Percentiles rank a stretch among this genome's conserved stretches.
phyloP scores from a whole-genome alignment of 345 rosid species.

The Streptanthus diversifolius region DNA sequence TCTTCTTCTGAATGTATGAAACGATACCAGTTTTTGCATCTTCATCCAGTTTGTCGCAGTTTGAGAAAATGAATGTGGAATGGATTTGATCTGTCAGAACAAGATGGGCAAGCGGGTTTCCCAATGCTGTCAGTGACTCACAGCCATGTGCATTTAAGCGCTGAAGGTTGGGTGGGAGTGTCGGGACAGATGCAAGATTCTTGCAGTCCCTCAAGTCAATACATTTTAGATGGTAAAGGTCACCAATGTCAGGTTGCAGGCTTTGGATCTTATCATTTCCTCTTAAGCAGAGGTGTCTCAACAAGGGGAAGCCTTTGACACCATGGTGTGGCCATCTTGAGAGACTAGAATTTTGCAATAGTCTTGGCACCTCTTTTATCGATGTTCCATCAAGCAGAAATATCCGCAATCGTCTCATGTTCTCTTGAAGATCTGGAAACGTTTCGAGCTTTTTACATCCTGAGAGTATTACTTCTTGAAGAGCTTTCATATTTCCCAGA shows the following conservation, averaged over 20 bases:
- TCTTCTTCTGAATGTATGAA: background rate
- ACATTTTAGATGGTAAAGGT: background rate
- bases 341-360: background rate
- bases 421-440: background rate
- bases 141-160: background rate
- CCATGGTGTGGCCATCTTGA: background rate
- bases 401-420: background rate
- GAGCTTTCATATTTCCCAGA: background rate
- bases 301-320: background rate
- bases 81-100: background rate
- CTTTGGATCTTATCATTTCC: background rate
- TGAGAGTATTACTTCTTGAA: background rate
- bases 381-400: background rate
- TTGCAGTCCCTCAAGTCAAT: background rate
- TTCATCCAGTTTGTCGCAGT: constrained; percentile 6
- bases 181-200: background rate
- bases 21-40: background rate
- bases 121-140: background rate
- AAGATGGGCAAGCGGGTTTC: background rate
- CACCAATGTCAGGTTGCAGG: background rate
- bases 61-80: constrained; percentile 10
- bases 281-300: background rate
- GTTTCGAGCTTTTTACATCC: background rate
- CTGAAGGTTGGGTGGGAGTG: background rate
- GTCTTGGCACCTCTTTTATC: background rate